Base-by-base conservation (phyloP, 345 rosid species). In the Mallotus nudiflorus region DNA sequence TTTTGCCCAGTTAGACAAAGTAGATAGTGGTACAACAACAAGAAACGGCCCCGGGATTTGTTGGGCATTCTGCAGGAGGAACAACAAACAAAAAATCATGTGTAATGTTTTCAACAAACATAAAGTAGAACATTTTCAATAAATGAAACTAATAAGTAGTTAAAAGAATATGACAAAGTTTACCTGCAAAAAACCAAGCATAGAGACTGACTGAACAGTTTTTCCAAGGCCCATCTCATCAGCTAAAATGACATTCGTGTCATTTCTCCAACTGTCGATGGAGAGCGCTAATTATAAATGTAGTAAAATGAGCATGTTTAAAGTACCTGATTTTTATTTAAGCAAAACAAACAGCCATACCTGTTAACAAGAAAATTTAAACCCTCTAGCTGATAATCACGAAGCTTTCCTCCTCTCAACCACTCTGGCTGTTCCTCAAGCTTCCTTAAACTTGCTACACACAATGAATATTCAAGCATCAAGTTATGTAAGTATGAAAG, bases 221-320 rank as follows among this genome's bases (percentile, higher is more conserved):
- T 96, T 96, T 65, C 99, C 99, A 56, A 96, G 99, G 81, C 99
- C 99, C 99, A 96, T 96, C 79, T 96, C 99, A 78, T 96, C 98
- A 73, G 99, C 99, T 82, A 96, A 87, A 78, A 96, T 96, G 75
- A 96, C 99, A 85, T 96, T 96, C n/a, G 99, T 96, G 80, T 92
- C 97, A 80, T 92, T 92, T 81, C 94, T 87, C 99, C 99, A 96
- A 81, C 99, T 96, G 90, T 55, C 57, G 73, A 60, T 62, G 39
- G 56, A 59, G 66, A 71, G 61, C 71, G 45, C 15, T 35, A 62
- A 56, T 53, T 66, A 67, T 48, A 57, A 28, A 64, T 68, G 44
- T 44, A 62, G 37, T 40, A 69, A 59, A 73, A 24, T 10, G 31
- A 65, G 28, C 16, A 28, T 18, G 22, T 29, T 13, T 25, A 14